phyloP scores from a whole-genome alignment of 805 yeast species.

The Lachancea sp. region DNA sequence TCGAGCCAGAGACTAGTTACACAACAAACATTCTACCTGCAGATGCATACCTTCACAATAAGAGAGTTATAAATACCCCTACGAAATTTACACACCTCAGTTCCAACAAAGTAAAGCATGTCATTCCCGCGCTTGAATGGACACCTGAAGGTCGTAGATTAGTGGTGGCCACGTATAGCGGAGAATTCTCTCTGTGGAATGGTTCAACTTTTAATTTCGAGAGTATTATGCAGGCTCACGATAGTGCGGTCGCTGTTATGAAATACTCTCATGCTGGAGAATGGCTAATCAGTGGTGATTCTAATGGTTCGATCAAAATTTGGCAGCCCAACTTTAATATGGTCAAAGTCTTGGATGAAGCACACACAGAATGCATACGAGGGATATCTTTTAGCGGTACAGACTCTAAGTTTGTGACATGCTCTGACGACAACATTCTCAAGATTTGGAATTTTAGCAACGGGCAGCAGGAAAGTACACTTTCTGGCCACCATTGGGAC shows the following conservation, averaged over 20 bases:
- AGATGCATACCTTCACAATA: slow-evolving; percentile 18
- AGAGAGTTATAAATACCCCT: slow-evolving; percentile 49
- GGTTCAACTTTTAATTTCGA: slow-evolving; percentile 93
- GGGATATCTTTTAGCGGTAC: slow-evolving; percentile 87
- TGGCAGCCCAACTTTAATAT: slow-evolving; percentile 99
- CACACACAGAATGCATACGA: slow-evolving; percentile 63
- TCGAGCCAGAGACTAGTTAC: slow-evolving; percentile 30
- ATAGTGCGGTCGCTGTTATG: slow-evolving; percentile 72
- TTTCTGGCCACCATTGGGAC: slow-evolving; percentile 98
- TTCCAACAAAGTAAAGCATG: slow-evolving; percentile 85
- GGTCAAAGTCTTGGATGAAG: slow-evolving; percentile 62
- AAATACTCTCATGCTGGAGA: slow-evolving; percentile 85
- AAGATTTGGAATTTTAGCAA: slow-evolving; percentile 94
- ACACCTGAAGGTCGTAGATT: slow-evolving; percentile 94
- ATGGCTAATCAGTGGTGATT: slow-evolving; percentile 92
- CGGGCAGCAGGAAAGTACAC: slow-evolving; percentile 70
- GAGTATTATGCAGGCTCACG: slow-evolving; percentile 98
- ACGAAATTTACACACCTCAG: slow-evolving; percentile 86
- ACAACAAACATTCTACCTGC: slow-evolving; percentile 30
- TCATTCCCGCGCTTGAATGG: slow-evolving; percentile 87
- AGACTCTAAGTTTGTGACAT: slow-evolving; percentile 87
- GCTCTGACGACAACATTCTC: slow-evolving; percentile 84
- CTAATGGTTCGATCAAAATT: slow-evolving; percentile 82
- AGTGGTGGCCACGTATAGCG: slow-evolving; percentile 83
- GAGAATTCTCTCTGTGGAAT: slow-evolving; percentile 96